Percentiles rank a stretch among this genome's conserved stretches.
phyloP scores from a whole-genome alignment of 2,329 filamentous ascomycete species.

The Chrysosphaeria jannelii region DNA sequence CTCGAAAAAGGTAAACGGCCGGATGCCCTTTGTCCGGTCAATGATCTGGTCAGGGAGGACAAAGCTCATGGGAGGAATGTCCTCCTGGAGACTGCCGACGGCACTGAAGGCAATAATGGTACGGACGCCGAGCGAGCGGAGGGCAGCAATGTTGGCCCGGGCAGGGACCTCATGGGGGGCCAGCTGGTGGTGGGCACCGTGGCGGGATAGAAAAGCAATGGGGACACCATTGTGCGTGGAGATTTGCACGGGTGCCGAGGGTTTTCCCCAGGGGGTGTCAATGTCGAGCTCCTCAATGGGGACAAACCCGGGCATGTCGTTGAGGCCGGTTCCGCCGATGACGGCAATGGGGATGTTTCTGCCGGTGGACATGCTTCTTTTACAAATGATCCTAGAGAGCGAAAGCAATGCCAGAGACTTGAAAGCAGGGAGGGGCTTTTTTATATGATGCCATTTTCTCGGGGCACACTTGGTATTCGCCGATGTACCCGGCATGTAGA shows the following conservation, averaged over 20 bases:
- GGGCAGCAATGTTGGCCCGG: conserved; percentile 92
- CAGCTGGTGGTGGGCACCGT: conserved; percentile 65
- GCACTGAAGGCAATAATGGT: conserved; percentile 85
- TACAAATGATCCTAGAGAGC: conserved; percentile 29
- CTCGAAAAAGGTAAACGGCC: conserved; percentile 90
- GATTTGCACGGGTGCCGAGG: conserved; percentile 51
- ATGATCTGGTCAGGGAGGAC: conserved; percentile 90
- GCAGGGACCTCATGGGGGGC: conserved; percentile 87
- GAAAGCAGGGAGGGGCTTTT: no score
- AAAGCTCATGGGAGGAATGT: conserved; percentile 88
- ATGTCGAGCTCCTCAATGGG: conserved; percentile 53
- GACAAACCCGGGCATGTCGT: conserved; percentile 60
- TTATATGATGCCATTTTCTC: no score
- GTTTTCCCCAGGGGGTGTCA: conserved; percentile 64
- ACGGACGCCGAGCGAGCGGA: conserved; percentile 67
- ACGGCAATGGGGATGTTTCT: no score
- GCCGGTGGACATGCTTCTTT: no score
- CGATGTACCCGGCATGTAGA: no score
- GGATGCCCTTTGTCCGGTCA: conserved; percentile 82
- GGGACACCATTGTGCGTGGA: conserved; percentile 58
- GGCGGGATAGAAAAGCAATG: conserved; percentile 80
- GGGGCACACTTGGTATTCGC: no score
- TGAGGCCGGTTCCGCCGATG: conserved; percentile 78
- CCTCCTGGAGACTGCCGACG: conserved; percentile 72
- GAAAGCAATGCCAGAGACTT: not conserved